A percentile compares a stretch with the other conserved stretches of the same genome.
phyloP scores from a whole-genome alignment of 1,284 basidiomycete genomes.

The Cutaneotrichosporon arboriforme region DNA sequence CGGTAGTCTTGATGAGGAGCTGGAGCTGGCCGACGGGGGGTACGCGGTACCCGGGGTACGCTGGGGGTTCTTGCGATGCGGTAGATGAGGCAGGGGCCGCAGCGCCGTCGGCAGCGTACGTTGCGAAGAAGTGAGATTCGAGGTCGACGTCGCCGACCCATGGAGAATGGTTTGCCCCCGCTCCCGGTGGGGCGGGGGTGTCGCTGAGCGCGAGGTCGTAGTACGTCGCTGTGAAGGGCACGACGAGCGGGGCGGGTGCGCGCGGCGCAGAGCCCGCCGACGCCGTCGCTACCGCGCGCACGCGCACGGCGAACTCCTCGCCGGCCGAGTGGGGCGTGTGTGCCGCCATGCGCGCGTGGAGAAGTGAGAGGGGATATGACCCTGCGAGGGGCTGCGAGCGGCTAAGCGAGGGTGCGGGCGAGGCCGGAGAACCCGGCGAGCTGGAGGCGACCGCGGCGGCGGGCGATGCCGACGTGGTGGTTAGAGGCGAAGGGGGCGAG shows the following conservation, averaged over 20 bases:
- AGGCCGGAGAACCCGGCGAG: too few species aligned
- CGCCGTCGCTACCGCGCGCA: conserved; percentile 17
- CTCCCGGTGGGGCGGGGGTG: neutral
- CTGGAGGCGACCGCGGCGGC: too few species aligned
- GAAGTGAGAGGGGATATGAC: conserved; percentile 38
- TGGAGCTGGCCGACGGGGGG: conserved; percentile 52
- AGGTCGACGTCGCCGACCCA: conserved; percentile 46
- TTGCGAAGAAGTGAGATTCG: conserved; percentile 31
- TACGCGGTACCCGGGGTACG: conserved; percentile 52
- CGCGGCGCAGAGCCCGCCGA: conserved; percentile 18
- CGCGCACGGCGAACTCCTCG: conserved; percentile 24
- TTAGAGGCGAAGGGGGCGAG: too few species aligned
- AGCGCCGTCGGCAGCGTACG: conserved; percentile 7
- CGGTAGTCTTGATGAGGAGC: conserved; percentile 51
- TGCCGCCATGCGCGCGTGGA: conserved; percentile 41
- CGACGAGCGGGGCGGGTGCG: conserved; percentile 28
- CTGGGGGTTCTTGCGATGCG: conserved; percentile 37
- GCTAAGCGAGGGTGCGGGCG: conserved; percentile 15
- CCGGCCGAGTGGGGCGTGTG: conserved; percentile 27
- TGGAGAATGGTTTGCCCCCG: conserved; percentile 31
- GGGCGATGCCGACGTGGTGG: too few species aligned
- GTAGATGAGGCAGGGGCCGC: neutral
- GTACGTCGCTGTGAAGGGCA: conserved; percentile 43
- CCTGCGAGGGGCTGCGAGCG: conserved; percentile 41
- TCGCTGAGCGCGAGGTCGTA: conserved; percentile 33